Percentiles rank a stretch among this genome's conserved stretches.
phyloP scores from a whole-genome alignment of 2,329 filamentous ascomycete genomes.

The Exophiala spinifera region DNA sequence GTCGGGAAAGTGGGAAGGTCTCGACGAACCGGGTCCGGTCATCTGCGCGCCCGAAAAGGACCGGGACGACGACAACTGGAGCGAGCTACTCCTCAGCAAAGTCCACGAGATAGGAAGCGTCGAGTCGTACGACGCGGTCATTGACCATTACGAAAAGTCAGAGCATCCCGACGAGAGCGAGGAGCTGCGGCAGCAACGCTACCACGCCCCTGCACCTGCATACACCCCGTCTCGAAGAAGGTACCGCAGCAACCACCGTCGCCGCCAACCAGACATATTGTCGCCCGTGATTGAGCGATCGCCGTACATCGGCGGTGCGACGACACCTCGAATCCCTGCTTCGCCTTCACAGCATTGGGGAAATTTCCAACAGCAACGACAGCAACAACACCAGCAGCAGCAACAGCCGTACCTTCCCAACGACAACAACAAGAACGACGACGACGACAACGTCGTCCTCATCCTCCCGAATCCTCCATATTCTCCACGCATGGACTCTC shows the following conservation, averaged over 20 bases:
- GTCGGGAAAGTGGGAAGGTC: slow-evolving; percentile 7
- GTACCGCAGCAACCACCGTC: not conserved
- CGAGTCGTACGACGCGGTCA: slow-evolving; percentile 6
- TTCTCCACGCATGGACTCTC: not conserved
- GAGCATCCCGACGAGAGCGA: not conserved
- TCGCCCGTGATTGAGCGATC: not conserved
- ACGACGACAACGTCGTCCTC: too few relatives aligned
- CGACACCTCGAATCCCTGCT: not conserved
- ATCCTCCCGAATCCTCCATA: not conserved
- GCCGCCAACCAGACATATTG: not conserved
- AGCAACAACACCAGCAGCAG: not conserved
- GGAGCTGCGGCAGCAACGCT: not conserved
- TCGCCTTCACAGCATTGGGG: slow-evolving; percentile 1
- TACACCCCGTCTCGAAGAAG: not conserved
- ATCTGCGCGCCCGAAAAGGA: slow-evolving; percentile 4
- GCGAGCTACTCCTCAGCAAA: not conserved
- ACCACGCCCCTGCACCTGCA: not conserved
- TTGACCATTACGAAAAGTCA: not conserved
- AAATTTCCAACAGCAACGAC: not conserved
- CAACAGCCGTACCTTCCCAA: too few relatives aligned
- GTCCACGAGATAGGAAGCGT: slow-evolving; percentile 6
- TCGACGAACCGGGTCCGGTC: slow-evolving; percentile 4
- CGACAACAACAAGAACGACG: not conserved
- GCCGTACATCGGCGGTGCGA: slow-evolving; percentile 1
- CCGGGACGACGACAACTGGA: slow-evolving; percentile 4